Base-by-base conservation (phyloP, 345 rosid genomes). In the Salix udensis region DNA sequence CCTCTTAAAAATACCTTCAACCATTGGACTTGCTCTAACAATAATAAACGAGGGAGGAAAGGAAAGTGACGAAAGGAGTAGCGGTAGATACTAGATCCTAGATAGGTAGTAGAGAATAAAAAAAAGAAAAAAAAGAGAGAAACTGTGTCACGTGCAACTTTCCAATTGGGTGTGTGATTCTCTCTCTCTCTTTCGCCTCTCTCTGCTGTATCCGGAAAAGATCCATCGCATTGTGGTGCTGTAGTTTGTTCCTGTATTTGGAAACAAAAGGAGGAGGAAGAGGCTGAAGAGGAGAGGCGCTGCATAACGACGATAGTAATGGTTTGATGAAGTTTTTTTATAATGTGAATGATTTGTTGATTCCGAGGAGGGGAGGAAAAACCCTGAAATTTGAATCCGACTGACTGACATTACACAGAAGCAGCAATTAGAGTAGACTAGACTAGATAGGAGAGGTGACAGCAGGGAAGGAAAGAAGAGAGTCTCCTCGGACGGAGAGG, bases 401-500 rank as follows among this genome's bases (percentile, higher is more conserved):
- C 34, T 1, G 37, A 16, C n/a, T 39, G 9, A 6, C 14, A 16
- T 48, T 44, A 14, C 50, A 44, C 50, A 44, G 14, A 4, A 11
- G 24, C 44, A 40, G 44, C 44, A 40, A 40, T 40, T 40, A 10
- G 13, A 55, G n/a, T 55, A 58, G 26, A 58, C 23, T n/a, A 58
- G 62, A 58, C 23, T 58, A n/a, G 44, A 40, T 37, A 31, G 64
- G 19, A 26, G 80, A 9, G 48, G 64, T 7, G 24, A 24, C 4
- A 74, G 71, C 9, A 40, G 30, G 50, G 78, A 53, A 46, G 24
- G 11, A 53, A 44, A 64, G 72, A 66, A 26, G 68, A 77, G 30
- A 82, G 76, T 81, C 81, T 81, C 75, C 78, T 82, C 74, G 75
- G 76, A 26, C 78, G 78, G 6, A 83, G 81, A 53, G 44, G 34